phyloP scores from a whole-genome alignment of 2,329 filamentous ascomycete species.

The Boeremia exigua region DNA sequence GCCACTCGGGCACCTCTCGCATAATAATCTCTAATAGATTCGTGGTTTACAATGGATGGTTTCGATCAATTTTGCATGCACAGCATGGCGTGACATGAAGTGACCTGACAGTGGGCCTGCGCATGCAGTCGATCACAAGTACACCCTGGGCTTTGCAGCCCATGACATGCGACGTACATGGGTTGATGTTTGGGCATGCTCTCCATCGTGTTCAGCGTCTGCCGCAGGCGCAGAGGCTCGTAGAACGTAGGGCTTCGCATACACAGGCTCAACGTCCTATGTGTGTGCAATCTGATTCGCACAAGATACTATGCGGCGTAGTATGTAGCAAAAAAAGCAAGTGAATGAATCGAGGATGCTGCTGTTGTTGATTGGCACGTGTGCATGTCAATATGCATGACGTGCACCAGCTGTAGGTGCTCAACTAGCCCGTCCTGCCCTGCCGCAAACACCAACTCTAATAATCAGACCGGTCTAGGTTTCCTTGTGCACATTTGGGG shows the following conservation, averaged over 20 bases:
- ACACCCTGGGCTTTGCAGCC: background rate
- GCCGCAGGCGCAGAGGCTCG: background rate
- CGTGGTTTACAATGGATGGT: constrained; percentile 22
- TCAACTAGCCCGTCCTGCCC: constrained; percentile 10
- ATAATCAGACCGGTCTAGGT: constrained; percentile 17
- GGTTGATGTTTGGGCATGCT: no score
- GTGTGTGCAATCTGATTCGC: background rate
- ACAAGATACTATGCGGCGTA: background rate
- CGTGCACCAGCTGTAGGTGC: constrained; percentile 4
- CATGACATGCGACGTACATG: no score
- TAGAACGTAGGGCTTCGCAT: background rate
- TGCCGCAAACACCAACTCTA: constrained; percentile 13
- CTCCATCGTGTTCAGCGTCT: background rate
- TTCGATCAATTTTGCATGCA: background rate
- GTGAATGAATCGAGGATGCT: background rate
- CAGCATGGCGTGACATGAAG: background rate
- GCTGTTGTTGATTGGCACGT: background rate
- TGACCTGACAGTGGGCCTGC: background rate
- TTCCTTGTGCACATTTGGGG: constrained; percentile 14
- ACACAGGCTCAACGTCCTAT: background rate
- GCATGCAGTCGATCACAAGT: background rate
- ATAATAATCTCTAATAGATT: constrained; percentile 50
- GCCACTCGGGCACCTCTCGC: constrained; percentile 48
- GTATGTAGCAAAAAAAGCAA: no score
- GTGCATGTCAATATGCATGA: constrained; percentile 11